Conservation (phyloP, 805 yeast species). For the Candida quercuum region DNA sequence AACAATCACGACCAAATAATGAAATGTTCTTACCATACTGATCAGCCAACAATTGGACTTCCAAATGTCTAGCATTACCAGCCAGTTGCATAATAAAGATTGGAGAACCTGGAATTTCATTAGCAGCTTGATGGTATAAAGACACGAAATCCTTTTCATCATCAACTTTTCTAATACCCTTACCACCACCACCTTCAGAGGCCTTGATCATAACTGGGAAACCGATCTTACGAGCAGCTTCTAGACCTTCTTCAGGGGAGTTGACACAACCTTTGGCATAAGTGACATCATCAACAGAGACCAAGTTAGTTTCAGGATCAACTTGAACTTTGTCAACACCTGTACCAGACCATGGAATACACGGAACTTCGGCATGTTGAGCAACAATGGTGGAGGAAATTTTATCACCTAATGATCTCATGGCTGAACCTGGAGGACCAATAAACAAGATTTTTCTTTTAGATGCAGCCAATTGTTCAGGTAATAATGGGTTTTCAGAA, state of each 20-base stretch:
- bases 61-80: slow-evolving; percentile 96
- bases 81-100: slow-evolving; percentile 97
- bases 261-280: slow-evolving; percentile 86
- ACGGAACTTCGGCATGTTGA: slow-evolving; percentile 96
- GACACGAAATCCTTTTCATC: slow-evolving; percentile 70
- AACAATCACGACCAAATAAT: slow-evolving; percentile 97
- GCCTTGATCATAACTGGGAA: slow-evolving; percentile 99
- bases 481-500: slow-evolving; percentile 93
- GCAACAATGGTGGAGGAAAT: slow-evolving; percentile 98
- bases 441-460: slow-evolving; percentile 87
- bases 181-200: slow-evolving; percentile 99
- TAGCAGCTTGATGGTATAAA: slow-evolving; percentile 88
- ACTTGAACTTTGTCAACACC: slow-evolving; percentile 81
- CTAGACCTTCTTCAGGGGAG: slow-evolving; percentile 84
- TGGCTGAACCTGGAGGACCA: slow-evolving; percentile 99
- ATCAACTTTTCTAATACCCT: slow-evolving; percentile 97
- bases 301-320: slow-evolving; percentile 68
- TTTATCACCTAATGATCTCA: slow-evolving; percentile 99
- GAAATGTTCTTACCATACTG: slow-evolving; percentile 98
- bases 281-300: slow-evolving; percentile 79
- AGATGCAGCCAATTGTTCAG: slow-evolving; percentile 91
- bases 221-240: slow-evolving; percentile 81
- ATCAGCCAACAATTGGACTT: slow-evolving; percentile 95
- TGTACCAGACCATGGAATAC: slow-evolving; percentile 99
- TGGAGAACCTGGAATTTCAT: slow-evolving; percentile 98